phyloP scores from a whole-genome alignment of 177 flowering plant species.

The Vitis hybrid region DNA sequence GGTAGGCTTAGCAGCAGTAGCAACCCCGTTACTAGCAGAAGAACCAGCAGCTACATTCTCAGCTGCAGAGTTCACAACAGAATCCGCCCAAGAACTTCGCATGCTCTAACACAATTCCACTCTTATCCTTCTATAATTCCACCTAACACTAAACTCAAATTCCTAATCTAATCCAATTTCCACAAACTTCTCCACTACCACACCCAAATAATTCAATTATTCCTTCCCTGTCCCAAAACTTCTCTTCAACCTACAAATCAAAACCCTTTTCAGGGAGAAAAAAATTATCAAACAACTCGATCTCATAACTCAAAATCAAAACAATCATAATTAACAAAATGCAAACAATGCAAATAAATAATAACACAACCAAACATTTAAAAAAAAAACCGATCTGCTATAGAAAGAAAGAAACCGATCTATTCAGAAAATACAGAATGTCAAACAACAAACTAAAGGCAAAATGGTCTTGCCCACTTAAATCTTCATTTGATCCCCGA shows the following conservation, averaged over 20 bases:
- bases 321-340: not conserved
- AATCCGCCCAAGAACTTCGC: constrained; percentile 74
- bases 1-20: constrained; percentile 16
- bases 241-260: not conserved
- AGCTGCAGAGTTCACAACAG: constrained; percentile 51
- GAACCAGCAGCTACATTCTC: constrained; percentile 42
- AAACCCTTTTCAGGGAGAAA: constrained; percentile 5
- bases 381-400: not conserved
- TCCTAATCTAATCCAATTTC: not conserved
- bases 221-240: not conserved
- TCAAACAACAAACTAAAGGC: no score
- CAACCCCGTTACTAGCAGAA: constrained; percentile 25
- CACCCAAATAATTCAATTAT: not conserved
- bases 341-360: not conserved
- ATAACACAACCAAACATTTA: not conserved
- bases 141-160: not conserved
- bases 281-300: not conserved
- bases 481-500: no score
- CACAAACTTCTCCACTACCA: not conserved
- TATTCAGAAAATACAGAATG: no score
- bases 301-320: constrained; percentile 1
- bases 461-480: no score
- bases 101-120: constrained; percentile 27
- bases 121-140: not conserved
- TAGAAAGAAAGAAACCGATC: not conserved